Evolutionary conservation across 257 asterid species (phyloP).

Genomic region (Nicotiana noctiflora): DNA sequence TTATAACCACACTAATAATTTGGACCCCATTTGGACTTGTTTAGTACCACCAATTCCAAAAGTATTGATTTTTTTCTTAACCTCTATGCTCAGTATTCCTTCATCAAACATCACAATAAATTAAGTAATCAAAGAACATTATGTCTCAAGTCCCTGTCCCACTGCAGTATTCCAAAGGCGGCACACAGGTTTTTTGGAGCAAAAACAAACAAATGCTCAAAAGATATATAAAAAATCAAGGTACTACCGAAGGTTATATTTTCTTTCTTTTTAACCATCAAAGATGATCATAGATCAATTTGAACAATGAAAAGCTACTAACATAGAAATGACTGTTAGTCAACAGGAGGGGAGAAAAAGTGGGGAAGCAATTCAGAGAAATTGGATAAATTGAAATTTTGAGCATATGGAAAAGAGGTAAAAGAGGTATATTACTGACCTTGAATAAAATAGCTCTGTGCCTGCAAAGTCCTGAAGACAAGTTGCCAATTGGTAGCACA

Average conservation of each 20-base stretch:
- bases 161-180: background rate
- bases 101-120: background rate
- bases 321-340: background rate
- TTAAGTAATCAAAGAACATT: background rate
- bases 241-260: background rate
- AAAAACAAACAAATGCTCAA: background rate
- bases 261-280: background rate
- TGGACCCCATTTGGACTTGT: too few relatives aligned
- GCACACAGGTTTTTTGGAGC: background rate
- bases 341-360: background rate
- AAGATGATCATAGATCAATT: background rate
- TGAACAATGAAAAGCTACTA: background rate
- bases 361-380: background rate
- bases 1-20: too few relatives aligned
- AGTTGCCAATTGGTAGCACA: conserved; percentile 77
- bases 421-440: conserved; percentile 33
- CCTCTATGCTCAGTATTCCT: too few relatives aligned
- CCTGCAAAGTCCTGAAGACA: conserved; percentile 90
- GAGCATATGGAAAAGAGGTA: background rate
- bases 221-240: background rate
- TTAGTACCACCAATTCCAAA: too few relatives aligned
- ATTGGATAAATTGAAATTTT: background rate
- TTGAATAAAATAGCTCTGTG: conserved; percentile 93
- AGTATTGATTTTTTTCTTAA: too few relatives aligned
- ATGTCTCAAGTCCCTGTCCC: background rate